These are phyloP conservation scores for Linaria vulgaris DNA, from an alignment of 257 asterid species.

Conservation along the genomic window DNA sequence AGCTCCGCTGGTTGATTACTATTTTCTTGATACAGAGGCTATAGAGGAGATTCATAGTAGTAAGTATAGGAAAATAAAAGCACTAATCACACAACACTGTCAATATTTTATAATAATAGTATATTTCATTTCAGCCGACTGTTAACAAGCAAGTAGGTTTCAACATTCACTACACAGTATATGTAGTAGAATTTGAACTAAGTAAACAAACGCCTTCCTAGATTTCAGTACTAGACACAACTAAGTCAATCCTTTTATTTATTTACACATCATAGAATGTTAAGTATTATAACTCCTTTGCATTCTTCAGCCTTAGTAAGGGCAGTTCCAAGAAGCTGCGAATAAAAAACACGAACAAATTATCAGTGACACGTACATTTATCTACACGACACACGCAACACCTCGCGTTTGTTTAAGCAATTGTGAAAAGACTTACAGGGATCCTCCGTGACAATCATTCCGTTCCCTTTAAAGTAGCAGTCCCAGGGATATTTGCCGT, in stretches of 20 bases:
- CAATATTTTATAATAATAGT: too few relatives aligned
- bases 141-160: not conserved
- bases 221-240: not conserved
- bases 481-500: conserved; percentile 12
- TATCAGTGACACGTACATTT: not conserved
- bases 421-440: conserved; percentile 21
- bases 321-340: conserved; percentile 33
- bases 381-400: not conserved
- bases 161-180: not conserved
- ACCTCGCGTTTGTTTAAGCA: not conserved
- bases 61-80: too few relatives aligned
- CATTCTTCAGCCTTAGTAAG: conserved; percentile 16
- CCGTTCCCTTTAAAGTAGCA: conserved; percentile 30
- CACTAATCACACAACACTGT: too few relatives aligned
- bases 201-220: not conserved
- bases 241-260: conserved; percentile 1
- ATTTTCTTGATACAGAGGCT: too few relatives aligned
- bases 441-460: conserved; percentile 26
- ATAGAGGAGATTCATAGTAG: too few relatives aligned
- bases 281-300: not conserved
- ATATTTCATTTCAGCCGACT: not conserved
- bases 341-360: not conserved
- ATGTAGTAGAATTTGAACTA: not conserved
- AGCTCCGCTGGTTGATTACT: too few relatives aligned
- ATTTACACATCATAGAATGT: not conserved